Evolutionary conservation across 164 flowering plant genomes (phyloP), one percentile per base, ranked within the genome.

Genomic region (Saururus chinensis): DNA sequence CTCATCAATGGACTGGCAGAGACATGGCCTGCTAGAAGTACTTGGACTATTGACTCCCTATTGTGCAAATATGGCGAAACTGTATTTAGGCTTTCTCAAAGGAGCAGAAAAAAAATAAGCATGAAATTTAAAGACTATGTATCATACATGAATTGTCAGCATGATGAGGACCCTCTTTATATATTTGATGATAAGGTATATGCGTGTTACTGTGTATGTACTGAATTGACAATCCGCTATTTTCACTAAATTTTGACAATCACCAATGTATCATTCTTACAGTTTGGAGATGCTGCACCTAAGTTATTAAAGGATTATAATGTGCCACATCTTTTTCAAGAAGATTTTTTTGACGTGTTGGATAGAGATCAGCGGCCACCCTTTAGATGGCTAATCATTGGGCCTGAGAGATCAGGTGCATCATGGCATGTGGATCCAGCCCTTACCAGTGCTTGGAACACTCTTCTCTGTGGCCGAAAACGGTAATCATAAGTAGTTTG

Each of bases 351-450:
- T 68, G 95, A 88, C 72, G 80, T 86, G 40, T 74, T 93, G 63
- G 84, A 82, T 65, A 68, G 54, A 62, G 92, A 89, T 53, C 69
- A 82, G 57, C 79, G 97, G 8, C 98, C 98, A 42, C 78, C 96
- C 42, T 93, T 71, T 71, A 82, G 98, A 77, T 93, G 98, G 98
- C 79, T 93, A 66, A 86, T 93, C 54, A 81, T 90, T 77, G 98
- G 98, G 51, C 98, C 98, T 53, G 89, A 90, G 77, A 89, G 98
- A 66, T 93, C 98, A 62, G 98, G 98, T 77, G 96, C 98, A 24
- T 93, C 98, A 17, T 93, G 98, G 98, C 98, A 93, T 81, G 89
- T 90, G 66, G 98, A 93, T 81, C 98, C 98, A 49, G 89, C 87
- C 60, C 97, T 93, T 66, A 93, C 98, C 37, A 89, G 98, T 81